phyloP scores from a whole-genome alignment of 805 yeast species.

The Candida suzukii region DNA sequence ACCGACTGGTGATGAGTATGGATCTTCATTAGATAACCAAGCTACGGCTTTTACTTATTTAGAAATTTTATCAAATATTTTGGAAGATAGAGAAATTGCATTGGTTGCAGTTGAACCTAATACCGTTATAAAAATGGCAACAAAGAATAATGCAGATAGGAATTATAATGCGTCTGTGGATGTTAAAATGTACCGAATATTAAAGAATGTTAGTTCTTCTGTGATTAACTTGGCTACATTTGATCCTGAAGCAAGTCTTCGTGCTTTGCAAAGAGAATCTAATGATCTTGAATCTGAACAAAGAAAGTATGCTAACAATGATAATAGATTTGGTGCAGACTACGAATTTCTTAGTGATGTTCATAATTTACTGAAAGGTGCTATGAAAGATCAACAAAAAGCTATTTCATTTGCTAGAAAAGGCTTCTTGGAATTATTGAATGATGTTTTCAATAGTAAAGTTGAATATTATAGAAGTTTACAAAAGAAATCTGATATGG shows the following conservation, averaged over 20 bases:
- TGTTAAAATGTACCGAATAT: no score
- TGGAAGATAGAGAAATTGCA: conserved; percentile 36
- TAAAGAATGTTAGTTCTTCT: neutral
- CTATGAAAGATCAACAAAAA: conserved; percentile 37
- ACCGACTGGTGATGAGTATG: conserved; percentile 70
- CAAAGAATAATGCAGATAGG: neutral
- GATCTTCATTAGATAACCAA: conserved; percentile 65
- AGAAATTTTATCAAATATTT: conserved; percentile 41
- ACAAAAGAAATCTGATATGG: conserved; percentile 82
- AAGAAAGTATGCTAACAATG: conserved; percentile 11
- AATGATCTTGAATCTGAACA: conserved; percentile 3
- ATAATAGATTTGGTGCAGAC: conserved; percentile 5
- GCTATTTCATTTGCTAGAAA: conserved; percentile 33
- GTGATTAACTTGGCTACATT: neutral
- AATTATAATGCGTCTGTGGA: no score
- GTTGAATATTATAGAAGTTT: conserved; percentile 77
- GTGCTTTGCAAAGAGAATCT: neutral
- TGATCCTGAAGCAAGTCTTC: neutral
- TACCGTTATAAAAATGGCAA: neutral
- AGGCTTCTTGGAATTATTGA: conserved; percentile 44
- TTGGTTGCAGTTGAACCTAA: conserved; percentile 22
- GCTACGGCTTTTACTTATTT: conserved; percentile 58
- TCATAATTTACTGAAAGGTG: conserved; percentile 15
- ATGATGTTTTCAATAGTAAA: conserved; percentile 70
- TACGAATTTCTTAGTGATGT: conserved; percentile 9